Conservation (phyloP, 441 rosid genomes). For the Adansonia rubrostipa region DNA sequence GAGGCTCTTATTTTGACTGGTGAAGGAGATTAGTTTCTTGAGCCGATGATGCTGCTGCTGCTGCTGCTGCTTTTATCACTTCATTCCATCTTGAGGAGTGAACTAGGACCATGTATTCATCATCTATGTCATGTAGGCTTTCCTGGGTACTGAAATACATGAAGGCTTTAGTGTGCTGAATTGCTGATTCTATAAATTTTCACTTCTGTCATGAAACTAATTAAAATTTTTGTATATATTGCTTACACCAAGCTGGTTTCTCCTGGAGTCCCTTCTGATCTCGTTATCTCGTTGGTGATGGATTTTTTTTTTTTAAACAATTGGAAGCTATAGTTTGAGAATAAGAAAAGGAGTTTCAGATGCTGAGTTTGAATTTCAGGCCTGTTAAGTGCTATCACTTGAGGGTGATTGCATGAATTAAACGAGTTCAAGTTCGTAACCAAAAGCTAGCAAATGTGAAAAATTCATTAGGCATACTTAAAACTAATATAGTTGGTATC, state of each 20-base stretch:
- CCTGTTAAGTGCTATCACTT: no score
- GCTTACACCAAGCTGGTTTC: not conserved
- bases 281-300: no score
- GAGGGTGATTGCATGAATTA: no score
- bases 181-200: not conserved
- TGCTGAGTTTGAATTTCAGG: no score
- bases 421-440: not conserved
- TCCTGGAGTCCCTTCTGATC: not conserved
- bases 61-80: not conserved
- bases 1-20: not conserved
- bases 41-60: not conserved
- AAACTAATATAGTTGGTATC: no score
- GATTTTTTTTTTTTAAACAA: no score
- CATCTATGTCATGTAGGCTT: conserved; percentile 8
- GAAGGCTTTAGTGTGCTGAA: not conserved
- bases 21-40: not conserved
- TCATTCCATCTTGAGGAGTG: conserved; percentile 1
- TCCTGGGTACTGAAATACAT: not conserved
- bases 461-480: no score
- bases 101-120: not conserved
- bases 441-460: no score
- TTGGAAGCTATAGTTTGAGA: no score
- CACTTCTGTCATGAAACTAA: not conserved
- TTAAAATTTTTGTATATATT: not conserved
- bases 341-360: no score